Percentiles rank a stretch among this genome's conserved stretches.
These are phyloP conservation scores for Leucoagaricus sp. DNA, from an alignment of 1,284 basidiomycete species.

Conservation along the genomic window DNA sequence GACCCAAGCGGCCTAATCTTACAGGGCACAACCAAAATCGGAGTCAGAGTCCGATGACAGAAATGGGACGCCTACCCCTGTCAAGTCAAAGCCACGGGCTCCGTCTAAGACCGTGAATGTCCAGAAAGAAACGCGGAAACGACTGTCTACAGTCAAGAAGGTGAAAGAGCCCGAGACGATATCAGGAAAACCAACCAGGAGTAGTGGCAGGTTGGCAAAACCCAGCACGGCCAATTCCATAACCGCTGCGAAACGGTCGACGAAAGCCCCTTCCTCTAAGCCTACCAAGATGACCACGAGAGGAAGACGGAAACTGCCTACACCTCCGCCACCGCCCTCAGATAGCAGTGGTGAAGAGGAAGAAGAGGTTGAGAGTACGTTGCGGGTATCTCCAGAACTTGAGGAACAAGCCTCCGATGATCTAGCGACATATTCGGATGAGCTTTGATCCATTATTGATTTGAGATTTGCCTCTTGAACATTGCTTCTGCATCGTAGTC, in stretches of 20 bases:
- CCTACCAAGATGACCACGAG: constrained; percentile 6
- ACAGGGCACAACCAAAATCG: not conserved
- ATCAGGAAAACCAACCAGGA: not conserved
- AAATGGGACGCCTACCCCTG: constrained; percentile 8
- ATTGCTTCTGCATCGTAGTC: not conserved
- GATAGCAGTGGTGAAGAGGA: constrained; percentile 5
- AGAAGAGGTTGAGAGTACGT: not conserved
- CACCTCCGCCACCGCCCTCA: constrained; percentile 8
- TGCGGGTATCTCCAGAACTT: constrained; percentile 3
- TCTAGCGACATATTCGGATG: constrained; percentile 10
- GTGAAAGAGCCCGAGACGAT: not conserved
- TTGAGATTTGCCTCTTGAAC: not conserved
- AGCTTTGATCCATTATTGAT: not conserved
- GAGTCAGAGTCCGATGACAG: constrained; percentile 14
- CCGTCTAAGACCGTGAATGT: not conserved
- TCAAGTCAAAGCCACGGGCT: constrained; percentile 1
- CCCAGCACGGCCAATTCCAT: not conserved
- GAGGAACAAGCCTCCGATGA: constrained; percentile 8
- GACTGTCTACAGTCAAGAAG: not conserved
- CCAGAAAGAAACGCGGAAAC: not conserved
- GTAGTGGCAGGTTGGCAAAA: not conserved
- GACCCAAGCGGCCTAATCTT: no score
- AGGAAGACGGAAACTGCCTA: constrained; percentile 13
- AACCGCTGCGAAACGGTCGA: not conserved
- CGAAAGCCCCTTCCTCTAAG: not conserved